Evolutionary conservation across 2,329 filamentous ascomycete genomes (phyloP), one percentile per base, ranked within the genome.

Genomic region (Aspergillus brunneoviolaceus): DNA sequence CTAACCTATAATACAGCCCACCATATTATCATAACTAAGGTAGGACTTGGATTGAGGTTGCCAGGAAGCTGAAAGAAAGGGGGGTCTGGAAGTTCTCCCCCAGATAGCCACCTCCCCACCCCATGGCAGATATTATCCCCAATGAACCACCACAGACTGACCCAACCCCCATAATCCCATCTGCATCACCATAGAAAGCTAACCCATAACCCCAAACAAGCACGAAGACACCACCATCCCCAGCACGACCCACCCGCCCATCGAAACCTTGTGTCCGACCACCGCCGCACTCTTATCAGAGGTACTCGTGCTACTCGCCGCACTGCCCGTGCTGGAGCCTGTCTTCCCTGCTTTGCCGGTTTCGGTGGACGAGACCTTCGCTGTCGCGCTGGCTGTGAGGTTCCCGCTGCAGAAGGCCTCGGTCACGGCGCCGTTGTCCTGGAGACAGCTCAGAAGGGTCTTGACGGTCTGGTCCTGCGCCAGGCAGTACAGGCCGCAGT

Each of bases 401-500:
- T 67, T 69, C 14, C 69, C 74, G 49, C 76, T 76, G 73, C 81
- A 84, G 67, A 82, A 84, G 63, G 83, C 75, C 7, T 76, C 65
- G 53, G 72, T 66, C 29, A 67, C 63, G 29, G 76, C 76, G 33
- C 79, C 79, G 52, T 79, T 67, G 33, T 70, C 64, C 52, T 64
- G 72, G 14, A 84, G 69, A 63, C 82, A 84, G 3, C 67, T 33
- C 4, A 68, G 67, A 35, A 81, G 67, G 4, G 73, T 65, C 11
- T 63, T 58, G 54, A 79, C 67, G 23, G 65, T 70, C 63, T 81
- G 79, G 49, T 67, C 77, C 47, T 72, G 68, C 0, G 78, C 79
- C 16, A 79, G 77, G 65, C 82, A 84, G 79, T 83, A 84, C 60
- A 83, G 65, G 16, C 79, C 80, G 73, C 82, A 84, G 66, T 76